A percentile compares a stretch with the other conserved stretches of the same genome.
Evolutionary conservation across 2,329 filamentous ascomycete genomes (phyloP).

Genomic region (Exophiala lecanii-corni): DNA sequence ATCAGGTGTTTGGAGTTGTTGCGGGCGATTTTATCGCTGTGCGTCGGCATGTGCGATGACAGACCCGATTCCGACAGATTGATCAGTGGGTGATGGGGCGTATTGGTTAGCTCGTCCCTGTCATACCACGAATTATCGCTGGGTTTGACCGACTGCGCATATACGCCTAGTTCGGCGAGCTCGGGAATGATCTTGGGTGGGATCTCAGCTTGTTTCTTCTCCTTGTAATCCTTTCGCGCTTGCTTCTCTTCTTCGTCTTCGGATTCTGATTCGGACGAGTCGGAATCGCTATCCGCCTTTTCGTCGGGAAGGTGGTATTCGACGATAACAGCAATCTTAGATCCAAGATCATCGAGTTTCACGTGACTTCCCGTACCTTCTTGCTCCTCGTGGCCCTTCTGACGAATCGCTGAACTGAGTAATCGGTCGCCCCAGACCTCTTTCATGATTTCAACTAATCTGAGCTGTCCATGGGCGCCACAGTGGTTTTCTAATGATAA

Average conservation of each 20-base stretch:
- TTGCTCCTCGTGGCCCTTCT: constrained; percentile 23
- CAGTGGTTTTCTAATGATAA: constrained; percentile 27
- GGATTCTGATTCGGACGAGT: constrained; percentile 3
- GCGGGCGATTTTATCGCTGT: constrained; percentile 17
- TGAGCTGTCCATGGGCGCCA: constrained; percentile 18
- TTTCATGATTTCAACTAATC: constrained; percentile 24
- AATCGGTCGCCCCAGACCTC: constrained; percentile 25
- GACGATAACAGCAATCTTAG: constrained; percentile 26
- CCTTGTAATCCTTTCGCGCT: constrained; percentile 17
- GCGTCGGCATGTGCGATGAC: constrained; percentile 16
- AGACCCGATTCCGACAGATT: constrained; percentile 25
- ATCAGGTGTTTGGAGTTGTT: constrained; percentile 25
- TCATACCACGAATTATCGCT: constrained; percentile 25
- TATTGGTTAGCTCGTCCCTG: constrained; percentile 16
- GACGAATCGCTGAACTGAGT: constrained; percentile 19
- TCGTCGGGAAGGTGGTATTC: constrained; percentile 25
- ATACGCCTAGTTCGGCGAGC: constrained; percentile 26
- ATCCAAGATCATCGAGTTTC: constrained; percentile 21
- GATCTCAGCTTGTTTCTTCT: constrained; percentile 19
- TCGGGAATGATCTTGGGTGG: constrained; percentile 23
- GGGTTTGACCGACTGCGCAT: constrained; percentile 27
- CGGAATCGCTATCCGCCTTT: constrained; percentile 5
- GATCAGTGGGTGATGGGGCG: constrained; percentile 24
- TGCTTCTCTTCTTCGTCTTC: constrained; percentile 17
- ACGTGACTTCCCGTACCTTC: constrained; percentile 22